phyloP scores from a whole-genome alignment of 306 rosid species.

The Quercus glauca region DNA sequence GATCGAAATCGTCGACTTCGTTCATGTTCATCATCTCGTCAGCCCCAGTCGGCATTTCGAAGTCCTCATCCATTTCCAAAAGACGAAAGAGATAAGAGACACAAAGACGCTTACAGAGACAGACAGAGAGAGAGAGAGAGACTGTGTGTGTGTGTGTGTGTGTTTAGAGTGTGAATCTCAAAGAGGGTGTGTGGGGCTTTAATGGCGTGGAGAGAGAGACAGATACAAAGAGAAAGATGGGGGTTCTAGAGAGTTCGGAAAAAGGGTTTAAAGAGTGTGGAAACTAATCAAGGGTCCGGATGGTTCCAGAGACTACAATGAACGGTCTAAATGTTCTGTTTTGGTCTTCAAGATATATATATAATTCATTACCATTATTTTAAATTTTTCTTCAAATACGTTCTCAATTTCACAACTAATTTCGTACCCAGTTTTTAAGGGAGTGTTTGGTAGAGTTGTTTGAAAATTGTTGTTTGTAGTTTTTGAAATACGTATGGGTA shows the following conservation, averaged over 20 bases:
- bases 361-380: too few species aligned
- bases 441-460: too few species aligned
- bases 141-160: too few species aligned
- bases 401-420: too few species aligned
- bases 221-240: not conserved
- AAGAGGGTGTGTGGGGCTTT: not conserved
- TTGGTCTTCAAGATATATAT: too few species aligned
- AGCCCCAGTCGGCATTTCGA: slow-evolving; percentile 43
- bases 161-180: not conserved
- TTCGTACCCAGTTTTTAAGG: too few species aligned
- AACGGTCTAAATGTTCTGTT: too few species aligned
- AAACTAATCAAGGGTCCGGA: slow-evolving; percentile 12
- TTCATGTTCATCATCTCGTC: slow-evolving; percentile 53
- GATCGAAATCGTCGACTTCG: slow-evolving; percentile 71
- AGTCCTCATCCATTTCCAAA: slow-evolving; percentile 59
- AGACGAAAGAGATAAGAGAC: not conserved
- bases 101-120: not conserved
- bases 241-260: slow-evolving; percentile 65
- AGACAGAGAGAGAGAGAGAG: not conserved
- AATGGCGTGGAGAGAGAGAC: not conserved
- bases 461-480: too few species aligned
- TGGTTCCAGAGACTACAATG: slow-evolving; percentile 7
- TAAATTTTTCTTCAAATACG: too few species aligned
- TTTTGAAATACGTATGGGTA: too few species aligned
- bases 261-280: slow-evolving; percentile 7